phyloP scores from a whole-genome alignment of 805 yeast genomes.

The Metschnikowia bowlesiae region DNA sequence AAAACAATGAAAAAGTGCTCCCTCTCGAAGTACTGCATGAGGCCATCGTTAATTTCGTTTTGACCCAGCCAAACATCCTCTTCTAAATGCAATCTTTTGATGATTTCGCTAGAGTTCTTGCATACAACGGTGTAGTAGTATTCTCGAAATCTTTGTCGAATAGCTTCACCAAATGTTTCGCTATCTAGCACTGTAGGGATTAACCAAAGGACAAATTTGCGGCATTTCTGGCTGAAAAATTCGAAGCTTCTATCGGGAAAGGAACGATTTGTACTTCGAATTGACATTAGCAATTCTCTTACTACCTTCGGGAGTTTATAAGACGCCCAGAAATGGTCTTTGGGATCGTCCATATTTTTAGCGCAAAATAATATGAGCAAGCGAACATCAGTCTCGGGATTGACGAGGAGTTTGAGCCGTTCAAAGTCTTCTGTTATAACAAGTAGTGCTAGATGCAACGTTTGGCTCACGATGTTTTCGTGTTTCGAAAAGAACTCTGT shows the following conservation, averaged over 20 bases:
- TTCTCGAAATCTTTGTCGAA: slow-evolving; percentile 4
- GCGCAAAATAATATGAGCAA: slow-evolving; percentile 6
- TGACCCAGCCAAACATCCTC: slow-evolving; percentile 11
- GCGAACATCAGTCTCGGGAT: slow-evolving; percentile 10
- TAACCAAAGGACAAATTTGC: slow-evolving; percentile 9
- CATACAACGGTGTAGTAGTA: slow-evolving; percentile 6
- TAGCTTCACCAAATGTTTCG: neutral
- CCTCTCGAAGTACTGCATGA: slow-evolving; percentile 6
- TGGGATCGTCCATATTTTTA: neutral
- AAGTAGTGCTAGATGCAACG: neutral
- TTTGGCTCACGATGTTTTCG: neutral
- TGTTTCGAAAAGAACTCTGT: neutral
- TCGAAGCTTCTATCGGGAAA: neutral
- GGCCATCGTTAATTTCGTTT: slow-evolving; percentile 12
- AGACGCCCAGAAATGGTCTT: slow-evolving; percentile 6
- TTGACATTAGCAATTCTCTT: neutral
- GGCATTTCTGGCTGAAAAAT: neutral
- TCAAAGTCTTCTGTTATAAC: neutral
- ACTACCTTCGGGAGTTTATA: neutral
- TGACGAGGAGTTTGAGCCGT: neutral
- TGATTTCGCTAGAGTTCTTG: neutral
- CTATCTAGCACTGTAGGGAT: slow-evolving; percentile 3
- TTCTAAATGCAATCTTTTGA: slow-evolving; percentile 7
- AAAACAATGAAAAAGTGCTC: neutral
- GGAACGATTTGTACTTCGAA: neutral